Evolutionary conservation across 2,329 filamentous ascomycete genomes (phyloP).

Genomic region (Erysiphe neolycopersici): DNA sequence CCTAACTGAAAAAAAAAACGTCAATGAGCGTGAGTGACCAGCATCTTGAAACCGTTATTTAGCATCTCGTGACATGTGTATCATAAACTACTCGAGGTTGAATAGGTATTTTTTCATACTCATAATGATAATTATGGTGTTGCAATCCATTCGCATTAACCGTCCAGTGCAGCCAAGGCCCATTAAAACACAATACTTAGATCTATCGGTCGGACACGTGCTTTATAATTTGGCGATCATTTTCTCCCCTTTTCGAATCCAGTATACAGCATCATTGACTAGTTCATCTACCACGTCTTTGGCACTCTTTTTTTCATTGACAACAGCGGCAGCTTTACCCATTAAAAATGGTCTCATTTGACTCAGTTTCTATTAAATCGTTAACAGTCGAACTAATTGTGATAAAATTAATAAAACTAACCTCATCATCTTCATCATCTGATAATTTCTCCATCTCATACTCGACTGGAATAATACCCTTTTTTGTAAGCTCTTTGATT

Average conservation of each 20-base stretch:
- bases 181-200: too few relatives aligned
- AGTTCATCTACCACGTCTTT: slow-evolving; percentile 90
- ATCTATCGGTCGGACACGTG: too few relatives aligned
- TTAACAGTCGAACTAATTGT: background rate
- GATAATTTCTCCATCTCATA: slow-evolving; percentile 74
- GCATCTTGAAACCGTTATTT: too few relatives aligned
- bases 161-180: too few relatives aligned
- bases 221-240: slow-evolving; percentile 40
- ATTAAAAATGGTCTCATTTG: slow-evolving; percentile 79
- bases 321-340: slow-evolving; percentile 87
- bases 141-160: too few relatives aligned
- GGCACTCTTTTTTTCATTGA: slow-evolving; percentile 75
- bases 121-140: too few relatives aligned
- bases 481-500: slow-evolving; percentile 72
- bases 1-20: too few relatives aligned
- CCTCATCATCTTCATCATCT: slow-evolving; percentile 32
- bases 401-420: background rate
- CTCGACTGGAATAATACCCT: slow-evolving; percentile 85
- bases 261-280: slow-evolving; percentile 50
- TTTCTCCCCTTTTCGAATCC: slow-evolving; percentile 40
- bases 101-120: too few relatives aligned
- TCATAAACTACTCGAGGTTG: too few relatives aligned
- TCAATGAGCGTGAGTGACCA: too few relatives aligned
- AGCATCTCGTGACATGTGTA: too few relatives aligned
- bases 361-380: slow-evolving; percentile 41